Base-by-base conservation (phyloP, 2,329 filamentous ascomycete genomes). In the Nothomitra cinnamomea region DNA sequence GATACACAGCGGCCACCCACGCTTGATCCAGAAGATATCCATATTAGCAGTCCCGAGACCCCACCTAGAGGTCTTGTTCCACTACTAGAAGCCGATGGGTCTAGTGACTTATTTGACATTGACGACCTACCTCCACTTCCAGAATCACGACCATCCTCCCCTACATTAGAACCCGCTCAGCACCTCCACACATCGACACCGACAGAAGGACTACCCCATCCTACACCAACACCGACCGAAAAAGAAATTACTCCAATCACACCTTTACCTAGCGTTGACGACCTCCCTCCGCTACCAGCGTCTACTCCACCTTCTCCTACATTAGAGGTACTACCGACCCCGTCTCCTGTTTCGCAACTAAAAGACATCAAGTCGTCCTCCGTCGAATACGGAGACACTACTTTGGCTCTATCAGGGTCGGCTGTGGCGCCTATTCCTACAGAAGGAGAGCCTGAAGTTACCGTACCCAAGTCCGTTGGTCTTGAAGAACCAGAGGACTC, bases 221-320 rank as follows among this genome's bases (percentile, higher is more conserved):
- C 28, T 32, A 32, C 28, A 10, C 28, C 28, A 5, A 32, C 4
- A 32, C 28, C 28, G 5, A 32, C 4, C 10, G 28, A 32, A 4
- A 32, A 10, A 32, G 28, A 32, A 10, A 32, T 21, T 21, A 45
- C 19, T 45, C 42, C 42, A 45, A 15, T 13, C 42, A 21, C 15
- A 10, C 7, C 7, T 10, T 45, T 24, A 24, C 42, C 42, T 45
- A 15, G 24, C 19, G 24, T 13, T 24, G 42, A 45, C 8, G 42
- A 45, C 8, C 42, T 45, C 19, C 42, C 42, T 45, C 47, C 47
- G 47, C 47, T 53, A 41, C 24, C 40, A n/a, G 40, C 2, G 10
- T 53, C 51, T 15, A 6, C 15, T 22, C 36, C 38, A 53, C 15
- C 51, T n/a, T 53, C 51, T 25, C 51, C 38, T 19, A 13, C 42